Base-by-base conservation (phyloP, 73 alveolate species). In the Blepharisma stoltei region DNA sequence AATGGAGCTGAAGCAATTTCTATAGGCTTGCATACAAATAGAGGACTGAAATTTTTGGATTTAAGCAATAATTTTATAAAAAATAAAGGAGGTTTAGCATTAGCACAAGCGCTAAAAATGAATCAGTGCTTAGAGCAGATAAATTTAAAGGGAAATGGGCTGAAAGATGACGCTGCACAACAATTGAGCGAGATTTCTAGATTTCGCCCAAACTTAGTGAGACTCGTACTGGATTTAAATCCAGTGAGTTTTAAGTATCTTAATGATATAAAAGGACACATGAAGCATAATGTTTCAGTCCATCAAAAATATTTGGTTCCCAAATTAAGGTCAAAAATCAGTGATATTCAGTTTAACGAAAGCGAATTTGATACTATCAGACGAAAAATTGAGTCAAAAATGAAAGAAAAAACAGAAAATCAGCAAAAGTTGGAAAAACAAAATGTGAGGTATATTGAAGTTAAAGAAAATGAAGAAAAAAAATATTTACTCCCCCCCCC, bases 1-100 rank as follows among this genome's bases (percentile, higher is more conserved):
- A 6, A 38, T 27, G 89, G 89, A 6, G 84, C 50, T 21, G 81
- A 77, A 25, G n/a, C 53, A 52, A 54, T 81, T 46, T 46, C 60
- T 55, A 48, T 48, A 77, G 89, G 89, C 49, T n/a, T 81, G 14
- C 20, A 20, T 44, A 44, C 11, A 44, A 69, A 69, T 69, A 69
- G 45, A 44, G 65, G 69, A 3, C 79, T 69, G 20, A 44, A 69
- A 69, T 9, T 25, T n/a, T n/a, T 69, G 2, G 65, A 46, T 53
- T 44, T 69, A 3, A 18, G 54, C 9, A 25, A n/a, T 37, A 69
- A 69, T 69, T 14, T 14, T 38, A 69, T 69, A 38, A 46, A 44
- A 44, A 43, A 69, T 46, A 46, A 69, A 69, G 55, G 65, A 23
- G 79, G 79, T 0, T n/a, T 69, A 43, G 60, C 43, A 44, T 9